Evolutionary conservation across 1,284 basidiomycete species (phyloP).

Genomic region (Ceratobasidium theobromae): DNA sequence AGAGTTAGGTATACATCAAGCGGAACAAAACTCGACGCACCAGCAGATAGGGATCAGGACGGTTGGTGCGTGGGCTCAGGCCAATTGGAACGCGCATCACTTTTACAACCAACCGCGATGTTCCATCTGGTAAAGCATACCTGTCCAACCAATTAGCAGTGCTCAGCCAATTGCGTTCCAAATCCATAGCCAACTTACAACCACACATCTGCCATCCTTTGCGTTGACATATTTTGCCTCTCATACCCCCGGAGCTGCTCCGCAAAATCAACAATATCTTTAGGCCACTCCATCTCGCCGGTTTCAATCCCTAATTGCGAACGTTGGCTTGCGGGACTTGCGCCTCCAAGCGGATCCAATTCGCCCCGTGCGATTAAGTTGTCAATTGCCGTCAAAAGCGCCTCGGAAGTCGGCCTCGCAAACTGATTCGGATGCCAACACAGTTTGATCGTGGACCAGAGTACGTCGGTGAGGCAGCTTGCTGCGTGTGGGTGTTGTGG

Average conservation of each 20-base stretch:
- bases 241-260: background rate
- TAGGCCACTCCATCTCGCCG: background rate
- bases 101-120: background rate
- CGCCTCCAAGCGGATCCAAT: background rate
- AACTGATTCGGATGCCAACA: constrained; percentile 7
- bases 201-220: background rate
- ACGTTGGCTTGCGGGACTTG: background rate
- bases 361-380: background rate
- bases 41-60: background rate
- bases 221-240: background rate
- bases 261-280: background rate
- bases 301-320: background rate
- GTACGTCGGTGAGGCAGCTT: constrained; percentile 1
- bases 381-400: background rate
- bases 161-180: no score
- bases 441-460: background rate
- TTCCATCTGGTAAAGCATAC: background rate
- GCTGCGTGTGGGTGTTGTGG: constrained; percentile 8
- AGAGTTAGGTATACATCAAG: no score
- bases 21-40: background rate
- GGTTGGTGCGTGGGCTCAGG: background rate
- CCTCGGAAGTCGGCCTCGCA: background rate
- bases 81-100: background rate
- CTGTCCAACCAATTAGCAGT: background rate
- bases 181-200: background rate